Percentiles rank a stretch among this genome's conserved stretches.
These are phyloP conservation scores for Flaveria sonorensis DNA, from an alignment of 129 eudicot species.

Conservation along the genomic window DNA sequence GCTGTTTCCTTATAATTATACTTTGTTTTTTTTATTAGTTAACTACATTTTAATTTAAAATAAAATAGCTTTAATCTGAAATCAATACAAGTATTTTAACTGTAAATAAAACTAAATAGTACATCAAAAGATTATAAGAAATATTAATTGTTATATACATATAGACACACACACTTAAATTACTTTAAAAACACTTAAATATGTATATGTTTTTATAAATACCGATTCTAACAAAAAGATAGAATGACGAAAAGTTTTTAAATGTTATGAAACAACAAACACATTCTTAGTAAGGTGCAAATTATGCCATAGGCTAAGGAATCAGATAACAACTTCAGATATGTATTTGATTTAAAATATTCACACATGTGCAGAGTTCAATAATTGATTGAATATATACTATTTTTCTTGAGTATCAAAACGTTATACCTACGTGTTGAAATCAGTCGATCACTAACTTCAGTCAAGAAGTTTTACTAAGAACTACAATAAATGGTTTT, in stretches of 20 bases:
- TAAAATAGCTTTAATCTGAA: background rate
- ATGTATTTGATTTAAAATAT: background rate
- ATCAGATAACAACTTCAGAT: no score
- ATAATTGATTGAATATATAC: background rate
- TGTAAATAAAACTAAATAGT: background rate
- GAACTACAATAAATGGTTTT: background rate
- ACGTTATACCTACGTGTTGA: background rate
- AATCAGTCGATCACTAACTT: background rate
- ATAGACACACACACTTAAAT: background rate
- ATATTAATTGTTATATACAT: background rate
- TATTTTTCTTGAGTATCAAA: background rate
- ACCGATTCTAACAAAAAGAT: background rate
- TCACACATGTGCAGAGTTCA: background rate
- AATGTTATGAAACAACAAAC: no score
- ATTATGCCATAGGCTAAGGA: no score
- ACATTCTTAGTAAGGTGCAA: no score
- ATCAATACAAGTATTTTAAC: background rate
- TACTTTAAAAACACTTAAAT: background rate
- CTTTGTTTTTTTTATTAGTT: background rate
- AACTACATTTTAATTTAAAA: no score
- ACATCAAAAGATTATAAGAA: background rate
- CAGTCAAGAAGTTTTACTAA: background rate
- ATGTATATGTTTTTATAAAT: background rate
- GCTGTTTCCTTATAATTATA: conserved; percentile 34
- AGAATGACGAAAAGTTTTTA: no score